A percentile compares a stretch with the other conserved stretches of the same genome.
Conservation (phyloP, 2,329 filamentous ascomycete genomes). For the Claviceps sp. region DNA sequence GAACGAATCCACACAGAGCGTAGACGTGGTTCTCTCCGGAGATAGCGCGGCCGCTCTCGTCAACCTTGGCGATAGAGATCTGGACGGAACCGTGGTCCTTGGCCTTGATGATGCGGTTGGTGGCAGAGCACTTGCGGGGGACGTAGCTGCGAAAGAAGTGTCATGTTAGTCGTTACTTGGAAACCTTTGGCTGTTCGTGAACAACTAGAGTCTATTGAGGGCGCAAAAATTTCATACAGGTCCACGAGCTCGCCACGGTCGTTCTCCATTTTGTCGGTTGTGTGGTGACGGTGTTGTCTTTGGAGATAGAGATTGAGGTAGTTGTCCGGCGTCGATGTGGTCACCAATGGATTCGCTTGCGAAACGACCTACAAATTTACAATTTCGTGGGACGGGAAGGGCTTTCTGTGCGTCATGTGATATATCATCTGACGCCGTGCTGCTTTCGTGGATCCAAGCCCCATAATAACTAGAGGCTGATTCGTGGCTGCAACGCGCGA, state of each 20-base stretch:
- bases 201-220: neutral
- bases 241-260: slow-evolving; percentile 99
- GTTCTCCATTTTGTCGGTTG: slow-evolving; percentile 84
- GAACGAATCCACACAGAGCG: slow-evolving; percentile 93
- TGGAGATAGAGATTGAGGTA: slow-evolving; percentile 10
- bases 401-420: slow-evolving; percentile 24
- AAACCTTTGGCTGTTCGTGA: neutral
- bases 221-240: slow-evolving; percentile 53
- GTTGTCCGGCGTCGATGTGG: slow-evolving; percentile 17
- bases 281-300: slow-evolving; percentile 14
- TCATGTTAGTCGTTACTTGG: slow-evolving; percentile 11
- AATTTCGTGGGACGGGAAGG: slow-evolving; percentile 25
- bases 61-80: slow-evolving; percentile 93
- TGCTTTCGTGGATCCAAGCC: slow-evolving; percentile 11
- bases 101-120: slow-evolving; percentile 99
- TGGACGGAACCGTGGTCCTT: slow-evolving; percentile 99
- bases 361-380: slow-evolving; percentile 19
- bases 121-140: slow-evolving; percentile 96
- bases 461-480: neutral
- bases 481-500: slow-evolving; percentile 2
- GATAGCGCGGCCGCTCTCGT: slow-evolving; percentile 90
- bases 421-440: slow-evolving; percentile 21
- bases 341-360: slow-evolving; percentile 17
- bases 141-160: slow-evolving; percentile 55
- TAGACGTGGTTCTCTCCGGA: slow-evolving; percentile 96